A percentile compares a stretch with the other conserved stretches of the same genome.
phyloP scores from a whole-genome alignment of 139 green algal species.

The Auxenochlorella protothecoides region DNA sequence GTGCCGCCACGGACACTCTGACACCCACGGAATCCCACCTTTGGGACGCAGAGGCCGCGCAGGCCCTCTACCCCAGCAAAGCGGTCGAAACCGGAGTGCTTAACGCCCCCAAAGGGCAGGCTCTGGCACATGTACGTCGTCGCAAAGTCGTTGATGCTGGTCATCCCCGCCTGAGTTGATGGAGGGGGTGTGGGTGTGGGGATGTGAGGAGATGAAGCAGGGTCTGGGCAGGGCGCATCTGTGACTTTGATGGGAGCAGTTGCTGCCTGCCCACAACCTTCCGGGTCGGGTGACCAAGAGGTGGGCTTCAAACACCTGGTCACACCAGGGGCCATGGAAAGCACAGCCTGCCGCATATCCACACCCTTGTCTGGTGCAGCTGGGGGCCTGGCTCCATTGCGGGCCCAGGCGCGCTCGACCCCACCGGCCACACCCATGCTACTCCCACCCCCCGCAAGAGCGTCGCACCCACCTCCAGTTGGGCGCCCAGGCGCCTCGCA shows the following conservation, averaged over 20 bases:
- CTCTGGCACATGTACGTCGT: slow-evolving; percentile 96
- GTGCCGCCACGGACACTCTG: too few species aligned
- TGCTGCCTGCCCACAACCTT: too few species aligned
- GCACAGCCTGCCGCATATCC: background rate
- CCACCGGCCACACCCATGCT: too few species aligned
- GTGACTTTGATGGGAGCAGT: too few species aligned
- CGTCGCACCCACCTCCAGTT: slow-evolving; percentile 35
- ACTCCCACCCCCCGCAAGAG: too few species aligned
- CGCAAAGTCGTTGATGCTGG: slow-evolving; percentile 90
- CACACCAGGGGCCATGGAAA: too few species aligned
- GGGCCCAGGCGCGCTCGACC: too few species aligned
- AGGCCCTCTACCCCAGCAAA: slow-evolving; percentile 93
- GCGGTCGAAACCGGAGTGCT: slow-evolving; percentile 88
- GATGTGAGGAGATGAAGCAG: background rate
- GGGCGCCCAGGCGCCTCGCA: slow-evolving; percentile 43
- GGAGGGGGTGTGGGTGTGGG: background rate
- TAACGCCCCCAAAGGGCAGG: slow-evolving; percentile 96
- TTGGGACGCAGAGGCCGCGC: slow-evolving; percentile 74
- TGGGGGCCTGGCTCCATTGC: too few species aligned
- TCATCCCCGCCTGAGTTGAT: slow-evolving; percentile 67
- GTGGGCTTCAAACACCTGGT: too few species aligned
- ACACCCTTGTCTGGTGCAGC: too few species aligned
- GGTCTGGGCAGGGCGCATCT: too few species aligned
- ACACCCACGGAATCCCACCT: slow-evolving; percentile 5
- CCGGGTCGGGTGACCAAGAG: too few species aligned